Evolutionary conservation across 2,329 filamentous ascomycete genomes (phyloP), one percentile per base, ranked within the genome.

Genomic region (Xylariaceae sp.): DNA sequence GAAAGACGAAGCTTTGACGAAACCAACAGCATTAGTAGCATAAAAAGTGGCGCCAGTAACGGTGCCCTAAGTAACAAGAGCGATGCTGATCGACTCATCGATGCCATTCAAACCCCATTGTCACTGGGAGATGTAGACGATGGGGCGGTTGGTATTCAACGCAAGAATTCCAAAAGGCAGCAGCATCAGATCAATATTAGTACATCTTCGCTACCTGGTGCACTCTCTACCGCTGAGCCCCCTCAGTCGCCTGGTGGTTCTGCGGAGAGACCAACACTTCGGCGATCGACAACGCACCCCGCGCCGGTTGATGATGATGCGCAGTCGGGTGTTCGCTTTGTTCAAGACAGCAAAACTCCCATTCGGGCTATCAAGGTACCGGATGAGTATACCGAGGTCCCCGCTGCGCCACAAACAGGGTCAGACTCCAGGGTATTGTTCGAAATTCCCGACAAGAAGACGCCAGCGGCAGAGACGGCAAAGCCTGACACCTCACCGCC

Each of bases 21-120:
- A 28, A 61, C 62, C 2, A 64, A 54, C 16, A 81, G 76, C 44
- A 53, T 68, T 22, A 69, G 57, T 18, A 80, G 77, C 50, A 58
- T 66, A 18, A 68, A 55, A 36, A 79, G 75, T 44, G 66, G 59
- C 22, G 49, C 47, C 2, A 86, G 83, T 57, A 78, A 72, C 38
- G 83, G 83, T 57, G 64, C 69, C 13, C 70, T 67, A 42, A 85
- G 82, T 59, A 71, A 64, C 36, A 76, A 73, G 60, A 85, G 82
- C 60, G 84, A 89, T 59, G 84, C 87, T 0, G 87, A 90, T 54
- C 75, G 87, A 28, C 72, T 90, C 12, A 89, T 90, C 19, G 81
- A 89, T 63, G 87, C 86, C 2, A 87, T 90, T 2, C 81, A 86
- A 60, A 83, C 81, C 11, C 80, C 86, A 0, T 68, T 82, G 1